phyloP scores from a whole-genome alignment of 1,139 yeast species.

The Protomyces inouyei region DNA sequence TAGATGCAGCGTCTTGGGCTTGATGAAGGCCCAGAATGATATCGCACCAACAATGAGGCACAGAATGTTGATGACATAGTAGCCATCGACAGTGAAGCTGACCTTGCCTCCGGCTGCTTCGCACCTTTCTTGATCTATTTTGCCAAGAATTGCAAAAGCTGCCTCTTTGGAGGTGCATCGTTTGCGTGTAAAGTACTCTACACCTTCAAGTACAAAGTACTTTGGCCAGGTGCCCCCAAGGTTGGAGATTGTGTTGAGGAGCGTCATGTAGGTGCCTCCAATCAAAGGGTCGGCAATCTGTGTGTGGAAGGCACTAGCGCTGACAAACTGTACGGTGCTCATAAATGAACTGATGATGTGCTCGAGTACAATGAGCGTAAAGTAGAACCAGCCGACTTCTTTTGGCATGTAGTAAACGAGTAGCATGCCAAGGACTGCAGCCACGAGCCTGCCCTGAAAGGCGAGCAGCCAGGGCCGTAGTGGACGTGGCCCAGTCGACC shows the following conservation, averaged over 20 bases:
- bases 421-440: constrained; percentile 71
- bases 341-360: constrained; percentile 84
- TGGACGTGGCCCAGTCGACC: constrained; percentile 74
- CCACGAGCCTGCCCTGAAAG: constrained; percentile 72
- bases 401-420: constrained; percentile 69
- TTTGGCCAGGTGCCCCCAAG: constrained; percentile 99
- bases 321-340: constrained; percentile 93
- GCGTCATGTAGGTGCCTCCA: constrained; percentile 98
- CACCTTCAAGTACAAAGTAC: constrained; percentile 65
- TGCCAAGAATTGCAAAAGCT: constrained; percentile 33
- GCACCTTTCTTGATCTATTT: constrained; percentile 51
- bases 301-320: constrained; percentile 90
- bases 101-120: constrained; percentile 53
- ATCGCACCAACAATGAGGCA: constrained; percentile 67
- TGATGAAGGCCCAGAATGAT: constrained; percentile 63
- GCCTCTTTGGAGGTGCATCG: constrained; percentile 25
- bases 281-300: constrained; percentile 90
- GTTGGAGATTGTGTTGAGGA: constrained; percentile 83
- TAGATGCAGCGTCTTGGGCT: constrained; percentile 52
- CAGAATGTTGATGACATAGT: constrained; percentile 66
- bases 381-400: constrained; percentile 52
- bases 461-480: constrained; percentile 87
- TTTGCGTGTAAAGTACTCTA: constrained; percentile 62
- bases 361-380: constrained; percentile 66
- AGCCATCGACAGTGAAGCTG: constrained; percentile 64